These are phyloP conservation scores for Neurospora discreta DNA, from an alignment of 495 filamentous ascomycete genomes.

Conservation along the genomic window DNA sequence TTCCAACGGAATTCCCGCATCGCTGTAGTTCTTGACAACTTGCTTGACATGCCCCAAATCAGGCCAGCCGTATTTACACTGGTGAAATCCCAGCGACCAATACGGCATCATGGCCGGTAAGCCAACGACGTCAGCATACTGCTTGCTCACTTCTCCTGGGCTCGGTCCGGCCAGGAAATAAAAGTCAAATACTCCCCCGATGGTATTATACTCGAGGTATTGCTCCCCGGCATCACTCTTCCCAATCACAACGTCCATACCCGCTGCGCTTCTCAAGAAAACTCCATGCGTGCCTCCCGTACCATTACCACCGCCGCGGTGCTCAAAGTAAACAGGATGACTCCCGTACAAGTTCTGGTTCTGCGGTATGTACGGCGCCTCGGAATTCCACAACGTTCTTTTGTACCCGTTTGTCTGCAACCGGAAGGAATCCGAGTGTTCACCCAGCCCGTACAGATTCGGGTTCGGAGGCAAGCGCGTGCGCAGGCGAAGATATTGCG, in stretches of 20 bases:
- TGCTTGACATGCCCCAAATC: constrained; percentile 64
- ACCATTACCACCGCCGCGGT: constrained; percentile 47
- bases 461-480: constrained; percentile 57
- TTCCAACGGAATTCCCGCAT: constrained; percentile 69
- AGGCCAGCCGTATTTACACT: constrained; percentile 73
- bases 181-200: constrained; percentile 75
- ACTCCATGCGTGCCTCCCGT: constrained; percentile 56
- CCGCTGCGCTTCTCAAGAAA: constrained; percentile 75
- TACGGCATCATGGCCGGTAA: constrained; percentile 72
- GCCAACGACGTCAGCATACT: constrained; percentile 65
- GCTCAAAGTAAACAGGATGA: constrained; percentile 80
- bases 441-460: constrained; percentile 70
- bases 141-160: constrained; percentile 58
- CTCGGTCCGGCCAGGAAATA: constrained; percentile 72
- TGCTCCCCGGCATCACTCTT: constrained; percentile 46
- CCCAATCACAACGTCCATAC: constrained; percentile 80
- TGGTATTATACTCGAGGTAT: constrained; percentile 73
- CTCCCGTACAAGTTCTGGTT: constrained; percentile 65
- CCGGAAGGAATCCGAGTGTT: constrained; percentile 63
- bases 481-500: constrained; percentile 61
- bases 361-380: constrained; percentile 46
- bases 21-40: constrained; percentile 68
- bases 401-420: constrained; percentile 61
- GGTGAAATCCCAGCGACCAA: constrained; percentile 77
- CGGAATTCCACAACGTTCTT: constrained; percentile 72